phyloP scores from a whole-genome alignment of 139 green algal species.

The Haematococcus lacustris region DNA sequence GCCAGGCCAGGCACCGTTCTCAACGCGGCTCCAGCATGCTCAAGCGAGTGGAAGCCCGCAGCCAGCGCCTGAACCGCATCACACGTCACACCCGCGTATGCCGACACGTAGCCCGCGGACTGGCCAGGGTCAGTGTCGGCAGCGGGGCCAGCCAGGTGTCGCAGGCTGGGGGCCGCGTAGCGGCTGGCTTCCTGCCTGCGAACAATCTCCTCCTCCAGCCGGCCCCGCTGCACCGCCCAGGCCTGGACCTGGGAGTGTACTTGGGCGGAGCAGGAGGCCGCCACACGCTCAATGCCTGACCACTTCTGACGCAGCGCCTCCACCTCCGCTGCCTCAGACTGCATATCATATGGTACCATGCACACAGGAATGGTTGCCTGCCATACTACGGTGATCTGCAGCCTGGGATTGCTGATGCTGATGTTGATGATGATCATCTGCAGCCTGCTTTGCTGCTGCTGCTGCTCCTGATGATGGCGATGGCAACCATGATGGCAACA shows the following conservation, averaged over 20 bases:
- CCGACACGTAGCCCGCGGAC: background rate
- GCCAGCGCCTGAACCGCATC: background rate
- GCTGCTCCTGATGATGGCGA: background rate
- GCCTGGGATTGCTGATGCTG: background rate
- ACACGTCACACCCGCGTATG: background rate
- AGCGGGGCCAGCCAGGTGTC: background rate
- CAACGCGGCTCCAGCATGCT: background rate
- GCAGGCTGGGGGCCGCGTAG: constrained; percentile 11
- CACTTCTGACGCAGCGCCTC: constrained; percentile 18
- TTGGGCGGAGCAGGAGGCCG: background rate
- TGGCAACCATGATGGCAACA: background rate
- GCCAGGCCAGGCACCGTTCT: constrained; percentile 1
- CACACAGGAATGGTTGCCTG: background rate
- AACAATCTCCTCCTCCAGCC: constrained; percentile 38
- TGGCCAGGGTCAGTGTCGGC: background rate
- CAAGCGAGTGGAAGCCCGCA: background rate
- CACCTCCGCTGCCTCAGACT: constrained; percentile 14
- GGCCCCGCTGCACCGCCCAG: constrained; percentile 23
- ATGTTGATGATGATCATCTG: too few species aligned
- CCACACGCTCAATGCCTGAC: constrained; percentile 4
- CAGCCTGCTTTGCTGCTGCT: too few species aligned
- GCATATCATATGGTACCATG: background rate
- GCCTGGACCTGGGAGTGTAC: constrained; percentile 9
- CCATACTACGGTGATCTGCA: background rate
- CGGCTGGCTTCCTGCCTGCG: constrained; percentile 26